phyloP scores from a whole-genome alignment of 805 yeast species.

The Diddensiella transvaalensis region DNA sequence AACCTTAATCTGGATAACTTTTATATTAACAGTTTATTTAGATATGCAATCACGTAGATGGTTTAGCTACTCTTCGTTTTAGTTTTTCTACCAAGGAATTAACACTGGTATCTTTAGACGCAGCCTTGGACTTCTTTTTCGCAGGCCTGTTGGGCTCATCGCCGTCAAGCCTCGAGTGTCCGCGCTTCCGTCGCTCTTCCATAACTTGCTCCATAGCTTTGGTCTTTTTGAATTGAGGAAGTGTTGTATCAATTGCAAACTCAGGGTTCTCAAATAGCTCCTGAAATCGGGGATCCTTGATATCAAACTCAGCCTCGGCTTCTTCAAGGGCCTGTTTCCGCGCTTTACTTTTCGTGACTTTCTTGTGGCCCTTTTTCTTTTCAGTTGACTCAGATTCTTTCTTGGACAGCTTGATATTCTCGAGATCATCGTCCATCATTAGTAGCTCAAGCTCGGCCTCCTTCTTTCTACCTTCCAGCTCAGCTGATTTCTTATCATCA shows the following conservation, averaged over 20 bases:
- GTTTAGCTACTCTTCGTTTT: constrained; percentile 36
- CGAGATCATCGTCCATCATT: constrained; percentile 58
- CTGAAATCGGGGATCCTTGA: constrained; percentile 79
- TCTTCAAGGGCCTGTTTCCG: constrained; percentile 39
- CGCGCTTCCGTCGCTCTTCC: constrained; percentile 54
- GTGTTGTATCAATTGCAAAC: constrained; percentile 91
- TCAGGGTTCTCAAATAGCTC: constrained; percentile 82
- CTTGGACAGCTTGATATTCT: constrained; percentile 12
- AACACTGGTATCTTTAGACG: constrained; percentile 44
- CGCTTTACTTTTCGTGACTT: constrained; percentile 40
- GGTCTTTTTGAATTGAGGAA: constrained; percentile 86
- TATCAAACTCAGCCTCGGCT: constrained; percentile 55
- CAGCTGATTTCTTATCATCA: constrained; percentile 20
- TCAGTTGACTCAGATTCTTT: constrained; percentile 63
- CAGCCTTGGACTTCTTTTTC: constrained; percentile 11
- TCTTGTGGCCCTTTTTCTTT: constrained; percentile 57
- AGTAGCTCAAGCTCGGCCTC: constrained; percentile 72
- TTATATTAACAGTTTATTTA: no score
- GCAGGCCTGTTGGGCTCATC: constrained; percentile 3
- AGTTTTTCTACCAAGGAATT: constrained; percentile 76
- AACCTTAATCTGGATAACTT: no score
- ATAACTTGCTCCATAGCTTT: constrained; percentile 79
- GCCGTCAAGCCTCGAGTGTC: constrained; percentile 8
- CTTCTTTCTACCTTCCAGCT: constrained; percentile 38
- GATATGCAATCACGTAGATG: background rate